Conservation (phyloP, 495 filamentous ascomycete genomes). For the Annulohypoxylon maeteangense region DNA sequence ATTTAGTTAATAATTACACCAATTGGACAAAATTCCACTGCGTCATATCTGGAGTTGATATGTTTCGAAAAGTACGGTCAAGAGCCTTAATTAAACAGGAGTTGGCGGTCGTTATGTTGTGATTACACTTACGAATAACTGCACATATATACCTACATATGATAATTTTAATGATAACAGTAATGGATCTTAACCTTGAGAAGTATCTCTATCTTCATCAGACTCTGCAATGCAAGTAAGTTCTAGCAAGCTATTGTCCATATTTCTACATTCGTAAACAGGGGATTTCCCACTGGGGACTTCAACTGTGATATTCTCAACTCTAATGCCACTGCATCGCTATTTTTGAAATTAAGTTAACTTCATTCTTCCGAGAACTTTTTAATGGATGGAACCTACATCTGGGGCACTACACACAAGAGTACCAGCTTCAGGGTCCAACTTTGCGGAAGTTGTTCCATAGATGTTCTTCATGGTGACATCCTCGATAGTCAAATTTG, state of each 20-base stretch:
- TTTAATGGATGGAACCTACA: constrained; percentile 12
- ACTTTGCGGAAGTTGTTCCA: constrained; percentile 34
- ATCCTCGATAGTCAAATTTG: constrained; percentile 43
- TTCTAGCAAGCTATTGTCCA: constrained; percentile 30
- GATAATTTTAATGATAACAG: background rate
- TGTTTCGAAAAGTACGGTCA: background rate
- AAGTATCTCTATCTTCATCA: constrained; percentile 28
- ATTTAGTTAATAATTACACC: constrained; percentile 11
- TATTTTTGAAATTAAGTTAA: constrained; percentile 8
- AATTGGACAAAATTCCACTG: background rate
- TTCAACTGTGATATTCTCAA: constrained; percentile 36
- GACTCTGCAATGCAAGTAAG: constrained; percentile 26
- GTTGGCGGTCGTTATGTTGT: background rate
- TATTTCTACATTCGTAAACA: constrained; percentile 39
- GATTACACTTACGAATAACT: no score
- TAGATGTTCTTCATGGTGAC: constrained; percentile 43
- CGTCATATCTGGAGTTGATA: background rate
- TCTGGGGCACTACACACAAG: constrained; percentile 40
- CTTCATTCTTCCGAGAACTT: background rate
- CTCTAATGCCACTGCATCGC: constrained; percentile 34
- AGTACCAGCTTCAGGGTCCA: constrained; percentile 38
- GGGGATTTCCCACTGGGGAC: constrained; percentile 34
- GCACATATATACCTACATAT: no score
- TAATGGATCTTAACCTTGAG: constrained; percentile 5
- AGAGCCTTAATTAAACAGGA: background rate